A percentile compares a stretch with the other conserved stretches of the same genome.
Evolutionary conservation across 805 yeast genomes (phyloP).

Genomic region (Candida dendrica): DNA sequence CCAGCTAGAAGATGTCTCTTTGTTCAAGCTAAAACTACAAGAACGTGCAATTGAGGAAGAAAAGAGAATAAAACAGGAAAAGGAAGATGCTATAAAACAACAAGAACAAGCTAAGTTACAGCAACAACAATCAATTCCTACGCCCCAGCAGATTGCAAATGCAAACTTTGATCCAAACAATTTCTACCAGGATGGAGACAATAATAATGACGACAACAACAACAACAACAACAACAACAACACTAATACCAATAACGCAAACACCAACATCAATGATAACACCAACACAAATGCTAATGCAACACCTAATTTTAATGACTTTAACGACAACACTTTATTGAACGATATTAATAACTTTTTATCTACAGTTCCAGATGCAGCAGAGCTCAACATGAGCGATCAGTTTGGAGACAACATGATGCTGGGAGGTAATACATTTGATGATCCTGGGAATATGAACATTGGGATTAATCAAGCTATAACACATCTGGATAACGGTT

Average conservation of each 20-base stretch:
- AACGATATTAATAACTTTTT: slow-evolving; percentile 22
- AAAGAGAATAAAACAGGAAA: neutral
- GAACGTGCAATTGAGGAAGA: slow-evolving; percentile 6
- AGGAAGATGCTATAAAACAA: neutral
- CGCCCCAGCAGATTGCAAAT: neutral
- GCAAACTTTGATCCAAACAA: neutral
- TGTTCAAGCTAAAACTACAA: slow-evolving; percentile 13
- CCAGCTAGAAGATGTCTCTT: slow-evolving; percentile 16
- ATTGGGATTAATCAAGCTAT: neutral
- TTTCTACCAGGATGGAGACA: too few species aligned
- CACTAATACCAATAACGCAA: slow-evolving; percentile 4
- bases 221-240: slow-evolving; percentile 2
- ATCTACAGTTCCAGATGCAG: slow-evolving; percentile 23
- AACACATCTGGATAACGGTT: neutral
- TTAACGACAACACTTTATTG: slow-evolving; percentile 13
- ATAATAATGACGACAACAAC: slow-evolving; percentile 1
- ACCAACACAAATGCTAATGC: slow-evolving; percentile 2
- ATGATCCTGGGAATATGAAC: slow-evolving; percentile 2
- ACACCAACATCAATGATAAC: neutral
- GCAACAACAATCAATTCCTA: neutral
- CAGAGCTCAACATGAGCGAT: slow-evolving; percentile 20
- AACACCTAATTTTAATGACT: slow-evolving; percentile 1
- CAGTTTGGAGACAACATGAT: slow-evolving; percentile 16
- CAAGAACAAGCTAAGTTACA: neutral
- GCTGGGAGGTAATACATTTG: slow-evolving; percentile 7